Evolutionary conservation across 345 rosid species (phyloP).

Genomic region (Nephelium lappaceum): DNA sequence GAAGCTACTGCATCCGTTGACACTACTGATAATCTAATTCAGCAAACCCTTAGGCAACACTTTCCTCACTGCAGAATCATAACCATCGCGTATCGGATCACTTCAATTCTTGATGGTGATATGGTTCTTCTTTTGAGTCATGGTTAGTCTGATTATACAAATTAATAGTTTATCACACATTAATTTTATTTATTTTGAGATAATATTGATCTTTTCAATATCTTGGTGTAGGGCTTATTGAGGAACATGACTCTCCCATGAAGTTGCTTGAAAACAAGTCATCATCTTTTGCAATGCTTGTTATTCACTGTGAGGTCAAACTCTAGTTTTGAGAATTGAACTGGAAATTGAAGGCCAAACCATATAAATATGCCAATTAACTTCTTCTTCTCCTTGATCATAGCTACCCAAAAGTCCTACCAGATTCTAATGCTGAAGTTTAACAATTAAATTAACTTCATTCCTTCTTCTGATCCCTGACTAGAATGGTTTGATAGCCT

Average conservation of each 20-base stretch:
- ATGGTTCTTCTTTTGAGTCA: slow-evolving; percentile 51
- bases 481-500: no score
- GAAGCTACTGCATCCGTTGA: slow-evolving; percentile 72
- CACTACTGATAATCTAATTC: slow-evolving; percentile 62
- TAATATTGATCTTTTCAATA: background rate
- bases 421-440: no score
- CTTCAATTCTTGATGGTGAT: slow-evolving; percentile 55
- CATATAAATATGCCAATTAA: no score
- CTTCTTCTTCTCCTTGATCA: no score
- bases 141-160: slow-evolving; percentile 28
- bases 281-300: slow-evolving; percentile 72
- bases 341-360: background rate
- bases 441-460: no score
- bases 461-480: no score
- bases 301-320: slow-evolving; percentile 44
- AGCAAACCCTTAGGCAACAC: slow-evolving; percentile 47
- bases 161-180: background rate
- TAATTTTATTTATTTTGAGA: background rate
- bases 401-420: no score
- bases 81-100: slow-evolving; percentile 59
- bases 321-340: background rate
- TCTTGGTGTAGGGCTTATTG: background rate
- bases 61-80: slow-evolving; percentile 51
- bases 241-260: slow-evolving; percentile 33
- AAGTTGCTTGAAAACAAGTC: slow-evolving; percentile 61